Evolutionary conservation across 2,329 filamentous ascomycete genomes (phyloP).

Genomic region (Diaporthe aspalathi): DNA sequence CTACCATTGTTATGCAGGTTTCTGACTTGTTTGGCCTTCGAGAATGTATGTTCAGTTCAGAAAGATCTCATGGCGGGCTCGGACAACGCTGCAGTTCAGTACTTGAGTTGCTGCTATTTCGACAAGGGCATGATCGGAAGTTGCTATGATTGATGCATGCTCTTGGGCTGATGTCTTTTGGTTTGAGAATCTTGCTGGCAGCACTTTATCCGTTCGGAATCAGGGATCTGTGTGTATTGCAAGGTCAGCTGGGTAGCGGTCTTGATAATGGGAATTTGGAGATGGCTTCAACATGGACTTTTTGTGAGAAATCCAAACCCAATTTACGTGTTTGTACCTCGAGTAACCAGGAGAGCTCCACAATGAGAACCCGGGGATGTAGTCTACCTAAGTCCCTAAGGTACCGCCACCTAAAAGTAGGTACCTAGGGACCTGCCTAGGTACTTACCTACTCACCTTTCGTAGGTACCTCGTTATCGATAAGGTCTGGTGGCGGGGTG

Average conservation of each 20-base stretch:
- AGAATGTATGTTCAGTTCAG: background rate
- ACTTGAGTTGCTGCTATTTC: constrained; percentile 19
- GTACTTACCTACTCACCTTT: background rate
- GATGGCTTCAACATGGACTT: background rate
- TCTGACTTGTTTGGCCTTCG: background rate
- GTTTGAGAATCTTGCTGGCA: no score
- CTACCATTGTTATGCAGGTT: fast-evolving
- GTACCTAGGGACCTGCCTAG: no score
- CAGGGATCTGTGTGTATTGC: no score
- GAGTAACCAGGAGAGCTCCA: no score
- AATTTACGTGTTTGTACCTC: background rate
- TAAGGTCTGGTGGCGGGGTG: constrained; percentile 11
- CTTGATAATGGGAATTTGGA: background rate
- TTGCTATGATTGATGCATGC: background rate
- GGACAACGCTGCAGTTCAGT: background rate
- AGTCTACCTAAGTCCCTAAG: no score
- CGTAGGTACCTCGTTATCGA: constrained; percentile 3
- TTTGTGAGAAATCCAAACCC: no score
- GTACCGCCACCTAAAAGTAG: no score
- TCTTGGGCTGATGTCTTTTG: background rate
- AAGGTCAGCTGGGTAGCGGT: no score
- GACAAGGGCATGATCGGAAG: background rate
- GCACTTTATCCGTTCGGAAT: no score
- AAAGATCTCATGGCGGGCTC: background rate
- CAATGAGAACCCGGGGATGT: no score